Evolutionary conservation across 441 rosid genomes (phyloP), one percentile per base, ranked within the genome.

Genomic region (Adansonia grandidieri): DNA sequence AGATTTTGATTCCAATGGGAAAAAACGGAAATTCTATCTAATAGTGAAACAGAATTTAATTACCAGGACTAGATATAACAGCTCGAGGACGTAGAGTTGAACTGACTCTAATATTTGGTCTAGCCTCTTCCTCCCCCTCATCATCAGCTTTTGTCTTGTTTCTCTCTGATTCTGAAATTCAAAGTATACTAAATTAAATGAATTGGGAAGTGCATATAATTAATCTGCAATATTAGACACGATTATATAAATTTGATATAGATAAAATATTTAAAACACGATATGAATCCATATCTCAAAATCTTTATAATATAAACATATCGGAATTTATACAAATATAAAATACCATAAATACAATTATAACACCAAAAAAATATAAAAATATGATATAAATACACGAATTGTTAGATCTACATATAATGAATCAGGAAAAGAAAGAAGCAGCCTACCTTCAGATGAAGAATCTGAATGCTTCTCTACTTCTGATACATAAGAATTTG

Each of bases 21-120:
- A 0, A 54, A 54, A 24, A 6, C 60, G 6, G 6, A 14, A 53
- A 50, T 45, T 45, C 48, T n/a, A 0, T 58, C 32, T 22, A 11
- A 24, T 10, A 24, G 15, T 20, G 64, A 60, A 24, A 9, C 19
- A 68, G 6, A 54, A 14, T 17, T 6, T n/a, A 62, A 63, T 77
- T 82, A 89, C 95, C 89, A 40, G 91, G 93, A 80, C 95, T 91
- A 42, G 93, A 91, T 70, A 91, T 47, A 69, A 91, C 89, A 71
- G 95, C 95, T 69, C 95, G 91, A 14, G 95, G 95, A 28, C 91
- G 95, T 2, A 76, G 87, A 76, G 88, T 78, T 50, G 86, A 20
- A 82, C 86, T 45, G 64, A 87, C 91, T 79, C 90, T 83, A 32
- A 87, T 80, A 44, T 86, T 86, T 73, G 85, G 88, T 79, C 75